Percentiles rank a stretch among this genome's conserved stretches.
Conservation (phyloP, 2,329 filamentous ascomycete species). For the Trichoderma guizhouense region DNA sequence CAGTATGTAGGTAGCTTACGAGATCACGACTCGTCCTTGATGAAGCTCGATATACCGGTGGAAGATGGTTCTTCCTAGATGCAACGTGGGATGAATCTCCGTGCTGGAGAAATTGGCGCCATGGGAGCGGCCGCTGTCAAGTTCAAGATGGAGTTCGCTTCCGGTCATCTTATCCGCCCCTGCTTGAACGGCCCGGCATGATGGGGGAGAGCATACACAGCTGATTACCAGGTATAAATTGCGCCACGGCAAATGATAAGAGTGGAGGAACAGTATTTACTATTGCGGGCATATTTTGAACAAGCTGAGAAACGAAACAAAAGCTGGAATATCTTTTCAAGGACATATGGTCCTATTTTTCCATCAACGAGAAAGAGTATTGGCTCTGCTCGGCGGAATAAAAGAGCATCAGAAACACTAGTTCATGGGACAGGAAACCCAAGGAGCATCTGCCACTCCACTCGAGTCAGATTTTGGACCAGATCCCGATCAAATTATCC, state of each 20-base stretch:
- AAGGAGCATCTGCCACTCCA: not conserved
- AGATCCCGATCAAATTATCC: conserved; percentile 37
- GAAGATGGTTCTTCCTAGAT: not conserved
- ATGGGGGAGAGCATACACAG: not conserved
- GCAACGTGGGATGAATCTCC: not conserved
- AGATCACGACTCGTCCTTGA: not conserved
- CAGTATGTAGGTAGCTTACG: not conserved
- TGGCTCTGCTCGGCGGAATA: not conserved
- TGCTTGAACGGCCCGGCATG: not conserved
- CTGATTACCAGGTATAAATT: not conserved
- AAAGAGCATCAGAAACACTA: not conserved
- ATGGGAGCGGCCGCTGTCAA: not conserved
- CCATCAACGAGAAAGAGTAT: not conserved
- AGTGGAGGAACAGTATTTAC: too few relatives aligned
- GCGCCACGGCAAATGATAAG: not conserved
- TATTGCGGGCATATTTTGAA: not conserved
- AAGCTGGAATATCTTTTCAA: not conserved
- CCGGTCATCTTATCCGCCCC: not conserved
- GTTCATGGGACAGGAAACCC: not conserved
- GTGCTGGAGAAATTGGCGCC: not conserved
- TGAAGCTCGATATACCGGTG: not conserved
- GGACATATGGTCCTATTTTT: not conserved
- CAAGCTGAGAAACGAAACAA: not conserved
- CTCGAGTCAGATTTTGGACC: conserved; percentile 28
- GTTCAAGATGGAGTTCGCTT: not conserved